These are phyloP conservation scores for Pythium rishiriense DNA, from an alignment of 352 stramenopile species.

Conservation along the genomic window DNA sequence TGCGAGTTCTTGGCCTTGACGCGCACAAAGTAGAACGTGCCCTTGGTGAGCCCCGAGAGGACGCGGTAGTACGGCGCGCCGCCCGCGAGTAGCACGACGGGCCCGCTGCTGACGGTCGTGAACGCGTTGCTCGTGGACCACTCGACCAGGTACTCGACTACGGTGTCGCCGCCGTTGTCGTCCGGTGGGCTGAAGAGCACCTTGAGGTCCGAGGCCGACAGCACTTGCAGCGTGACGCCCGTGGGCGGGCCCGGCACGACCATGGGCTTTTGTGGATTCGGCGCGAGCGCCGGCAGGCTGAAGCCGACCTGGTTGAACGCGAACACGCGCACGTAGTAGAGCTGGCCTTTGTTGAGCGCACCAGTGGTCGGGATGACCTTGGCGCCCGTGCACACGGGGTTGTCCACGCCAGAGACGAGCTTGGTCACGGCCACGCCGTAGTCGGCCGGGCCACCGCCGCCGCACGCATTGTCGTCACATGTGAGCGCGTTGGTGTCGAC, in stretches of 20 bases:
- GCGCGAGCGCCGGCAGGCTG: constrained; percentile 56
- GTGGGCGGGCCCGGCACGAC: constrained; percentile 71
- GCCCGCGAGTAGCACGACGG: constrained; percentile 55
- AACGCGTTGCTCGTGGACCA: constrained; percentile 88
- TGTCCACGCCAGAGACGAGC: constrained; percentile 69
- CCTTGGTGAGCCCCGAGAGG: constrained; percentile 64
- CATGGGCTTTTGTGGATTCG: constrained; percentile 74
- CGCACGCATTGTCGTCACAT: constrained; percentile 19
- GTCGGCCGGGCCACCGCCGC: constrained; percentile 11
- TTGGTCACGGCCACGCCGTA: constrained; percentile 59
- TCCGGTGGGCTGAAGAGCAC: constrained; percentile 89
- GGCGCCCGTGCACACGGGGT: constrained; percentile 72
- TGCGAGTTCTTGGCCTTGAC: constrained; percentile 73
- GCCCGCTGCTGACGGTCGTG: constrained; percentile 35
- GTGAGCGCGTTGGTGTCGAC: constrained; percentile 33
- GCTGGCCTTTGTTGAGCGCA: constrained; percentile 84
- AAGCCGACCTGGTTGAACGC: constrained; percentile 96
- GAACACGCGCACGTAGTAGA: constrained; percentile 94
- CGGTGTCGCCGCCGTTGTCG: constrained; percentile 80
- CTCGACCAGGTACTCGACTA: constrained; percentile 92
- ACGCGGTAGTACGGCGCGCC: constrained; percentile 58
- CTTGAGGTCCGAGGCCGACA: constrained; percentile 82
- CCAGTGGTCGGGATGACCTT: constrained; percentile 70
- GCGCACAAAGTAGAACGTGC: constrained; percentile 71
- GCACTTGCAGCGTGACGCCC: constrained; percentile 66